Base-by-base conservation (phyloP, 2,329 filamentous ascomycete species). In the Bisporella sp. region DNA sequence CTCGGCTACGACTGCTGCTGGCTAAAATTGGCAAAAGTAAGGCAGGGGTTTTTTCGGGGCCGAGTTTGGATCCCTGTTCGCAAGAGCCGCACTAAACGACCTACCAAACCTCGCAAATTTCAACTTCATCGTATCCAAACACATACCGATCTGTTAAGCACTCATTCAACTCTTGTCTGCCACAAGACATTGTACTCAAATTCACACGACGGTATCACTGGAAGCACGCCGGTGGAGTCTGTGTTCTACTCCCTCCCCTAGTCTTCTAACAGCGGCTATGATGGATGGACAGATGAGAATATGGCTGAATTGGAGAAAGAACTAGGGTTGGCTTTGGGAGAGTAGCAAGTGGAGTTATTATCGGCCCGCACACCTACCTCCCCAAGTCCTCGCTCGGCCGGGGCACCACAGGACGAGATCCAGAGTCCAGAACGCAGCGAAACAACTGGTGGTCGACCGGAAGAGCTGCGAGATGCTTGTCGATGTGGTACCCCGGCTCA, bases 201-300 rank as follows among this genome's bases (percentile, higher is more conserved):
- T n/a, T n/a, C n/a, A n/a, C n/a, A n/a, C 49, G 37, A 37, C 51
- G 46, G 30, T 52, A 52, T 55, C 47, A 54, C 53, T 54, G 37
- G 35, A 41, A 52, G 51, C 49, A 49, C 45, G 37, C 47, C 46
- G 49, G 45, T 51, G 45, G 49, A 55, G 42, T 49, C 46, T 54
- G 51, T 30, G 43, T 47, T 21, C 47, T 37, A 54, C 51, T 47
- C 39, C 49, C 46, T 53, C 41, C 46, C 51, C 35, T n/a, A 57
- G 43, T 33, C 41, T n/a, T n/a, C 49, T 43, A 41, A 51, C 35
- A 53, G 50, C 49, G 46, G 51, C 54, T 51, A 57, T 54, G 33
- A 57, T 51, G 37, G 46, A 51, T 56, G 49, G 49, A 54, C 49
- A 21, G 21, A 21, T 21, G 21, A 21, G 21, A 21, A 21, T 21